Evolutionary conservation across 176 grass and related monocot genomes (phyloP), one percentile per base, ranked within the genome.

Genomic region (Panicum miliaceum): DNA sequence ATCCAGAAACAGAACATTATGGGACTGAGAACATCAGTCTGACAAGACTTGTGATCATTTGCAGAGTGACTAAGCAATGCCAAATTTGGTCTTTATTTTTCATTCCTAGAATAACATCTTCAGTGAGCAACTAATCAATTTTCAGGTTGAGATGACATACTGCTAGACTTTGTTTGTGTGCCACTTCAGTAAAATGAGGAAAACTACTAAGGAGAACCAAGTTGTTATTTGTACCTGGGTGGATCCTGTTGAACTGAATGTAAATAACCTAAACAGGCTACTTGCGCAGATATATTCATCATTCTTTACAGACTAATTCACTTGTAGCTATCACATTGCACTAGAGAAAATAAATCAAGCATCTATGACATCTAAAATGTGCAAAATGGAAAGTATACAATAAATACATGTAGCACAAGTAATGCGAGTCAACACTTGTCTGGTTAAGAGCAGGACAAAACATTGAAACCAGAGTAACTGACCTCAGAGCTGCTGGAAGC

Each of bases 401-500:
- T 27, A 65, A 60, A 59, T 73, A 47, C 9, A 67, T 65, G 34
- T 42, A 66, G 36, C 14, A 64, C 18, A 71, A 82, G 12, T 10
- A 73, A 78, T 43, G 34, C n/a, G n/a, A 75, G 25, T 38, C 56
- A 69, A 63, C 25, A 60, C 53, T 65, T 64, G 18, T 22, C 52
- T 35, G 3, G 25, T 15, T 43, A 75, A 50, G 23, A 73, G 10
- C 47, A 59, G 14, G 46, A 62, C 43, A 72, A 51, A 20, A 66
- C 53, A 78, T 12, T 56, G 40, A 26, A 83, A 82, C 59, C 34
- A 38, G 48, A 41, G 6, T 19, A 88, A 85, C 91, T 81, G 20
- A 93, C 88, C 91, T 93, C 73, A 74, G 51, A 68, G 20, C 60
- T 59, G 23, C 59, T 82, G 42, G 13, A 73, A 63, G 68, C 7